Base-by-base conservation (phyloP, 2,329 filamentous ascomycete genomes). In the Herpotrichia juniperi region DNA sequence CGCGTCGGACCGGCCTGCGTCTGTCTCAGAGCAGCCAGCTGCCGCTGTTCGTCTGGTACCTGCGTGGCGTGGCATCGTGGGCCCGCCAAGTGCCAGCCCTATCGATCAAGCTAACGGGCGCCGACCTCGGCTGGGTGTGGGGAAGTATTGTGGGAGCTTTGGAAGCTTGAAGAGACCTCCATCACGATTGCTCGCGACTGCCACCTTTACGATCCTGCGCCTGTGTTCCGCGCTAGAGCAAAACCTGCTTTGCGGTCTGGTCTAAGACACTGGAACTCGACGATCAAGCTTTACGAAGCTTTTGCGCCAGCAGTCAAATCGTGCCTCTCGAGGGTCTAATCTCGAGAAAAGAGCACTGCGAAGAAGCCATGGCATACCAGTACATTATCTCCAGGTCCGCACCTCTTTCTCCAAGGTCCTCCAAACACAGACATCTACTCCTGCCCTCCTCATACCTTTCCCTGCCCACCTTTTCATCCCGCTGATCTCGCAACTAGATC, bases 311-410 rank as follows among this genome's bases (percentile, higher is more conserved):
- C n/a, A n/a, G n/a, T n/a, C n/a, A n/a, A n/a, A n/a, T n/a, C n/a
- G n/a, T n/a, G n/a, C 26, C 26, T 28, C 26, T 28, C 26, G 12
- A 28, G 26, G 12, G 26, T 12, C 26, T 7, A 28, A 12, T 28
- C 26, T 28, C 26, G 7, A 12, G 26, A 6, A 28, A 7, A 28
- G 26, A 28, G 26, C 7, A 7, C 30, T 16, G 30, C 5, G 9
- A 32, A 45, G 25, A 34, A 25, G 12, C 30, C 22, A 74, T 74
- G 71, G 54, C 67, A 21, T 67, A 69, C 51, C 62, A 69, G 35
- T 74, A 76, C 63, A 73, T 79, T 51, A 77, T 79, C 57, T 79
- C 77, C 39, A 76, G 69, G 77, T 79, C 49, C 39, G 65, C 54
- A n/a, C 37, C 21, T 25, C 16, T 30, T 31, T 28, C 39, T 22